phyloP scores from a whole-genome alignment of 2,329 filamentous ascomycete species.

The Amesomyces nigricolor region DNA sequence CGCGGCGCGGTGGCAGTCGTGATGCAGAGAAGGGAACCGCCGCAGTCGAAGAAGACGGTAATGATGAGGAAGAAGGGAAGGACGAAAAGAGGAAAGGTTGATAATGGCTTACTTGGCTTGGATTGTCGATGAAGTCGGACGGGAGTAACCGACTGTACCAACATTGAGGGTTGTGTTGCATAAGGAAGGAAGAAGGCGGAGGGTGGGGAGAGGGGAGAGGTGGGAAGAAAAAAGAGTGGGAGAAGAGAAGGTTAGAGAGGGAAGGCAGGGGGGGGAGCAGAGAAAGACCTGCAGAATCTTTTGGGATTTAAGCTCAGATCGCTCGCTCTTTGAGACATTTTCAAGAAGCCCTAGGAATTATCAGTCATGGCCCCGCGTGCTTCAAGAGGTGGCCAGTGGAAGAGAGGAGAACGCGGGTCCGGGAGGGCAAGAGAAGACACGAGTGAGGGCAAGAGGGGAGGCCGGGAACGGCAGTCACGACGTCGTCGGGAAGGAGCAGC shows the following conservation, averaged over 20 bases:
- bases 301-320: neutral
- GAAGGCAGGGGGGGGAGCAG: neutral
- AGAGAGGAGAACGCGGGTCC: neutral
- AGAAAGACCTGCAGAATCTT: neutral
- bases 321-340: neutral
- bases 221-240: neutral
- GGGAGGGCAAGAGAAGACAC: neutral
- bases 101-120: neutral
- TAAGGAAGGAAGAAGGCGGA: neutral
- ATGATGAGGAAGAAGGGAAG: neutral
- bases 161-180: neutral
- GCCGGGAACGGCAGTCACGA: too few relatives aligned
- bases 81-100: neutral
- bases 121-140: conserved; percentile 1
- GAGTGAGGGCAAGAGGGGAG: neutral
- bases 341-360: neutral
- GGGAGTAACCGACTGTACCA: neutral
- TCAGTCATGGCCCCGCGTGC: neutral
- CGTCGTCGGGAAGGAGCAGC: neutral
- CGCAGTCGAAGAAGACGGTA: too few relatives aligned
- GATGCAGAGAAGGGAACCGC: neutral
- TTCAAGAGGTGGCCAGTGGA: neutral
- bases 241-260: neutral
- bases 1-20: neutral
- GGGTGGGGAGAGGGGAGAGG: neutral